phyloP scores from a whole-genome alignment of 2,329 filamentous ascomycete species.

The Myriosclerotinia duriaeana region DNA sequence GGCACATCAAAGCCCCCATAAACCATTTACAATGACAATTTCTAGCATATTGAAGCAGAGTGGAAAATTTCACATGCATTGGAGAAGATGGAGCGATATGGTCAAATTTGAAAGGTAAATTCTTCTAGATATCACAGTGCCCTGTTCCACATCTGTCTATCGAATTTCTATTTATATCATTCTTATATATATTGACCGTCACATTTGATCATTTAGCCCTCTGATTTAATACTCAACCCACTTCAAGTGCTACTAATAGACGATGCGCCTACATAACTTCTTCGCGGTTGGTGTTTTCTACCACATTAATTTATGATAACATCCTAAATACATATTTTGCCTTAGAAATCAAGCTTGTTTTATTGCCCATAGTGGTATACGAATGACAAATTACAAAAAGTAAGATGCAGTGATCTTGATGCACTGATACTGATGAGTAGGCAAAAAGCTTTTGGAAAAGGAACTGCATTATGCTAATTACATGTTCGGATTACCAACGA shows the following conservation, averaged over 20 bases:
- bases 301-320: no score
- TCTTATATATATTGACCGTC: background rate
- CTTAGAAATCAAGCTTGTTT: no score
- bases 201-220: background rate
- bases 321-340: no score
- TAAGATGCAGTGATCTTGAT: no score
- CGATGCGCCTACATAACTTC: constrained; percentile 1
- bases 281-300: background rate
- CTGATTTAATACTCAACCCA: background rate
- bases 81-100: background rate
- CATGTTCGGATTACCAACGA: no score
- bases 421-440: no score
- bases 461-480: no score
- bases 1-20: background rate
- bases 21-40: background rate
- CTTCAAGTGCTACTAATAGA: background rate
- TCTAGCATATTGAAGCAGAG: background rate
- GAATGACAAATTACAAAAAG: no score
- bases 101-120: background rate
- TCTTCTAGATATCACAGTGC: background rate
- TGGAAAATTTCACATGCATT: background rate
- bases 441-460: no score
- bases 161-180: background rate
- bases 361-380: no score
- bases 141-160: background rate